Evolutionary conservation across 306 rosid species (phyloP).

Genomic region (Cyclanthera cordifolia): DNA sequence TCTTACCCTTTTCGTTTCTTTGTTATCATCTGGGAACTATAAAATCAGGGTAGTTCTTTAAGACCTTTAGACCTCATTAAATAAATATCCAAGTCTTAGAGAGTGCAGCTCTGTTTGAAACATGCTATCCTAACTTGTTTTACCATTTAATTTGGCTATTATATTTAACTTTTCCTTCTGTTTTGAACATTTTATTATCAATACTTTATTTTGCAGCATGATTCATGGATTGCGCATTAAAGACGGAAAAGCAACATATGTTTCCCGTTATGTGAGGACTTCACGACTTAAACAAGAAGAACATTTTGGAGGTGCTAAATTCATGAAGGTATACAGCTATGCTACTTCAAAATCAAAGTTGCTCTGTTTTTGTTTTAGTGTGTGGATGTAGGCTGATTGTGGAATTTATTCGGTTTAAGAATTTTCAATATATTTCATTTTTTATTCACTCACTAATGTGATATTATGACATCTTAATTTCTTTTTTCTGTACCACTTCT

Average conservation of each 20-base stretch:
- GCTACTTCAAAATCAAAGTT: background rate
- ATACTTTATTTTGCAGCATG: conserved; percentile 50
- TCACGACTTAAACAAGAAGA: conserved; percentile 90
- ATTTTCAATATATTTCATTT: background rate
- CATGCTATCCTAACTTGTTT: background rate
- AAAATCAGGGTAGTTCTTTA: background rate
- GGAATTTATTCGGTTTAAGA: background rate
- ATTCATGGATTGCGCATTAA: conserved; percentile 88
- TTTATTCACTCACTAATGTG: background rate
- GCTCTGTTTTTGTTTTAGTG: background rate
- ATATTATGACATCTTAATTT: background rate
- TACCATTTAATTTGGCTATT: conserved; percentile 1
- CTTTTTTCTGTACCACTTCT: background rate
- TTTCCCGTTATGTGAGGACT: conserved; percentile 71
- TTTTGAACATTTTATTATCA: background rate
- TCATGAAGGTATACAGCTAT: conserved; percentile 51
- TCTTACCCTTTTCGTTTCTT: background rate
- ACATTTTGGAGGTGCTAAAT: conserved; percentile 69
- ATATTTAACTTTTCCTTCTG: conserved; percentile 11
- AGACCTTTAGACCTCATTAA: background rate
- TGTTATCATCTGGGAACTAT: background rate
- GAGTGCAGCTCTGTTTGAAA: background rate
- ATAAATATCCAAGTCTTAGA: background rate
- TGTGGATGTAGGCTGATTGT: background rate
- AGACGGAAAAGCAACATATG: conserved; percentile 84